A percentile compares a stretch with the other conserved stretches of the same genome.
phyloP scores from a whole-genome alignment of 1,284 basidiomycete species.

The Coriolopsis trogii region DNA sequence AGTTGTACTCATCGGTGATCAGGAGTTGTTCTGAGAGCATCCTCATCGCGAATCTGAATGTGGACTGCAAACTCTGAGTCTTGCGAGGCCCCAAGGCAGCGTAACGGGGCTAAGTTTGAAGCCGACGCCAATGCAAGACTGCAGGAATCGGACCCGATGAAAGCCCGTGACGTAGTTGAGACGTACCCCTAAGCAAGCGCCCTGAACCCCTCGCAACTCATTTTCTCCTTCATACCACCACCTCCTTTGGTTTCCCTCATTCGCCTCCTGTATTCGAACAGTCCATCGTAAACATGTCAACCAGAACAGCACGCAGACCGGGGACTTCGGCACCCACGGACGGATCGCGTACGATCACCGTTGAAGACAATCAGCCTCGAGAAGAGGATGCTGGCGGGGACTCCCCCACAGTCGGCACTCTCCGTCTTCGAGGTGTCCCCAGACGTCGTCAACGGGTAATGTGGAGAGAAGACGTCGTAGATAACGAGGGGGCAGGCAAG shows the following conservation, averaged over 20 bases:
- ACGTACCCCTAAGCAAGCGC: too few species aligned
- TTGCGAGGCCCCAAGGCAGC: too few species aligned
- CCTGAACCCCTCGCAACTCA: not conserved
- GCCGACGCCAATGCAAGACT: too few species aligned
- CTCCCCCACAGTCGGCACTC: constrained; percentile 41
- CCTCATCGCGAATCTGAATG: too few species aligned
- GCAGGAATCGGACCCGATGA: too few species aligned
- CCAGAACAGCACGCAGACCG: constrained; percentile 8
- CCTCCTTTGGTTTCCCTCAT: not conserved
- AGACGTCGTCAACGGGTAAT: constrained; percentile 54
- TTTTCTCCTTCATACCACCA: constrained; percentile 3
- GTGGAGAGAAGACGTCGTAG: constrained; percentile 82
- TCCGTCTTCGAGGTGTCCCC: constrained; percentile 57
- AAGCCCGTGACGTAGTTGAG: too few species aligned
- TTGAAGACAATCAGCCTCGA: constrained; percentile 46
- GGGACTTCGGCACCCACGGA: constrained; percentile 45
- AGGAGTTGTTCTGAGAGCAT: too few species aligned
- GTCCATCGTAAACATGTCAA: constrained; percentile 1
- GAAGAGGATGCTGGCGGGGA: constrained; percentile 32
- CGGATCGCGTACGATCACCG: constrained; percentile 60
- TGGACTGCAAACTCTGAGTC: too few species aligned
- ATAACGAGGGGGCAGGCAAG: constrained; percentile 80
- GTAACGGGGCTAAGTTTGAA: too few species aligned
- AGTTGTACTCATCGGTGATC: too few species aligned
- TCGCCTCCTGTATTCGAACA: not conserved